Percentiles rank a stretch among this genome's conserved stretches.
phyloP scores from a whole-genome alignment of 768 basidiomycete genomes.

The Gymnopilus junonius region DNA sequence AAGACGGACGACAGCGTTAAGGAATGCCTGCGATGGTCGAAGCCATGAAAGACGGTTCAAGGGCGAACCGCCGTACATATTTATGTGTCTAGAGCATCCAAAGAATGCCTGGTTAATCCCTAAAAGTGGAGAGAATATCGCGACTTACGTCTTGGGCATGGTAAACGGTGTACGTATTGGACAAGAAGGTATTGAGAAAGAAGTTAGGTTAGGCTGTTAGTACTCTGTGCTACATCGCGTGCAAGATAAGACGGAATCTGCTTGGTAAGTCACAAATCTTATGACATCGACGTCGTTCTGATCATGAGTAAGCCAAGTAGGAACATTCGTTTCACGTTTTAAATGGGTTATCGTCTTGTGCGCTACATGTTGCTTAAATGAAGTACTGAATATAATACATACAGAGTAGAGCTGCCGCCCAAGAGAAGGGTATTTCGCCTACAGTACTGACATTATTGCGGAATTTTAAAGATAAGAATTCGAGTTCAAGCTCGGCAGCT shows the following conservation, averaged over 20 bases:
- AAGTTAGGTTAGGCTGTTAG: not conserved
- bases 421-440: too few relatives aligned
- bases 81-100: constrained; percentile 38
- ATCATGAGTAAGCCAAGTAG: not conserved
- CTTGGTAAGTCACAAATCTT: not conserved
- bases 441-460: too few relatives aligned
- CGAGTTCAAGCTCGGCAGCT: too few relatives aligned
- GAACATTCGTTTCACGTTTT: not conserved
- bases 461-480: too few relatives aligned
- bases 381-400: too few relatives aligned
- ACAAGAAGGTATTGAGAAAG: not conserved
- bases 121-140: not conserved
- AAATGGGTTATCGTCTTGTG: too few relatives aligned
- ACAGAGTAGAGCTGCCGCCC: too few relatives aligned
- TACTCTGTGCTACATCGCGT: not conserved
- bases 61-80: constrained; percentile 63
- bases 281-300: constrained; percentile 3
- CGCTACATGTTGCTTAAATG: too few relatives aligned
- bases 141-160: constrained; percentile 28
- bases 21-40: constrained; percentile 71
- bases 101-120: not conserved
- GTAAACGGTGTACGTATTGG: not conserved
- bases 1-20: constrained; percentile 68
- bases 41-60: constrained; percentile 86
- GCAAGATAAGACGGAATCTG: constrained; percentile 6